phyloP scores from a whole-genome alignment of 2,329 filamentous ascomycete species.

The Trichoderma gracile region DNA sequence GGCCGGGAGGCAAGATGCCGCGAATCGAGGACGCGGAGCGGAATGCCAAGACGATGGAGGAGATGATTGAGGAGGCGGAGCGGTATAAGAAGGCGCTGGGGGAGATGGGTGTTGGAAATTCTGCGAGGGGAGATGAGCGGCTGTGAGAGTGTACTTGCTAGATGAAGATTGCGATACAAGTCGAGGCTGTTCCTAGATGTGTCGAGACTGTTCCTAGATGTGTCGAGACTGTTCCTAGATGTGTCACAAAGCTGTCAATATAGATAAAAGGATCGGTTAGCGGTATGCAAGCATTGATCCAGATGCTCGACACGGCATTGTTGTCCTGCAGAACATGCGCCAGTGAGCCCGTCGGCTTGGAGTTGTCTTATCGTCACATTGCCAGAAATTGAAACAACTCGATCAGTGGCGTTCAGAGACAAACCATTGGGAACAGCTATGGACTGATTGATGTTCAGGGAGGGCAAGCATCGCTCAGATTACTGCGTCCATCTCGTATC shows the following conservation, averaged over 20 bases:
- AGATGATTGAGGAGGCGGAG: constrained; percentile 78
- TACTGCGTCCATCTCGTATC: too few species aligned
- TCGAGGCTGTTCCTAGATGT: too few species aligned
- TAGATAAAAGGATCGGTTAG: not conserved
- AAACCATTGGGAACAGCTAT: too few species aligned
- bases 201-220: not conserved
- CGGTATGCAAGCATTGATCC: too few species aligned
- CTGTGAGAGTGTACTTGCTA: not conserved
- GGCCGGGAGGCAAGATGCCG: constrained; percentile 61
- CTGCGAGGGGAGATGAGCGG: constrained; percentile 3
- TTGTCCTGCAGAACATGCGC: not conserved
- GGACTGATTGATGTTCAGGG: not conserved
- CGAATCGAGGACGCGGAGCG: constrained; percentile 71
- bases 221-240: not conserved
- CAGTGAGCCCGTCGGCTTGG: not conserved
- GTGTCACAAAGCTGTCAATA: not conserved
- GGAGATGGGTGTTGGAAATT: constrained; percentile 42
- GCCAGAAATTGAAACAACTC: not conserved
- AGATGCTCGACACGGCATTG: too few species aligned
- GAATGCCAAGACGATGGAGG: constrained; percentile 64
- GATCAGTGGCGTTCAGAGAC: not conserved
- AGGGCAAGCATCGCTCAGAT: not conserved
- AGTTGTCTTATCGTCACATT: not conserved
- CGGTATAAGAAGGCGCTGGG: constrained; percentile 58
- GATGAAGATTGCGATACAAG: not conserved